Evolutionary conservation across 306 rosid genomes (phyloP), one percentile per base, ranked within the genome.

Genomic region (Glycine soja): DNA sequence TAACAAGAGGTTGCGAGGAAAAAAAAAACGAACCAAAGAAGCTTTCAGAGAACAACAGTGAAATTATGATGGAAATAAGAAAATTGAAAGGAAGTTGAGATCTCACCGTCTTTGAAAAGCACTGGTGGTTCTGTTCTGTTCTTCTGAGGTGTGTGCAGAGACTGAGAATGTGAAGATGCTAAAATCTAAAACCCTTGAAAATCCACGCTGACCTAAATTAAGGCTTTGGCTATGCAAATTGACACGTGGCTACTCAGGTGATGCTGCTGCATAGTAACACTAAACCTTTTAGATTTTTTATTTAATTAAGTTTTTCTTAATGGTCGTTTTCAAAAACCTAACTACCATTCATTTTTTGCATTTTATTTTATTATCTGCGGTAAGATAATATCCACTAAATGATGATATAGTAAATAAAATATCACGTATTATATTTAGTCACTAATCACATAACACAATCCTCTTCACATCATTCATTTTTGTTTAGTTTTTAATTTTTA

Each of bases 101-200:
- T 76, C 36, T 66, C 80, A 77, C 85, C 54, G 46, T 53, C 63
- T 59, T 59, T 81, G 5, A 67, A 45, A 53, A 52, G 10, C 73
- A 52, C 40, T 3, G 32, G 7, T 50, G 74, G 54, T 34, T 75
- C 52, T 70, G 24, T 70, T 30, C 3, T 73, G 18, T 36, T n/a
- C 48, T 8, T n/a, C 48, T 8, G 46, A 42, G 62, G 53, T 30
- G 70, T 56, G 45, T 53, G 40, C 7, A 36, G 46, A 1, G 57
- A 42, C 46, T 42, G 46, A 64, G 2, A 36, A 7, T n/a, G 42
- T 4, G 52, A 10, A 50, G 7, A 19, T 24, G 65, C 76, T 38
- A 16, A 68, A 68, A 9, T 0, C 74, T 18, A 70, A 81, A 83
- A 48, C 87, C 86, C 87, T 80, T 8, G 3, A 1, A 36, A 3